A percentile compares a stretch with the other conserved stretches of the same genome.
Conservation (phyloP, 2,329 filamentous ascomycete species). For the Elsinoe arachidis region DNA sequence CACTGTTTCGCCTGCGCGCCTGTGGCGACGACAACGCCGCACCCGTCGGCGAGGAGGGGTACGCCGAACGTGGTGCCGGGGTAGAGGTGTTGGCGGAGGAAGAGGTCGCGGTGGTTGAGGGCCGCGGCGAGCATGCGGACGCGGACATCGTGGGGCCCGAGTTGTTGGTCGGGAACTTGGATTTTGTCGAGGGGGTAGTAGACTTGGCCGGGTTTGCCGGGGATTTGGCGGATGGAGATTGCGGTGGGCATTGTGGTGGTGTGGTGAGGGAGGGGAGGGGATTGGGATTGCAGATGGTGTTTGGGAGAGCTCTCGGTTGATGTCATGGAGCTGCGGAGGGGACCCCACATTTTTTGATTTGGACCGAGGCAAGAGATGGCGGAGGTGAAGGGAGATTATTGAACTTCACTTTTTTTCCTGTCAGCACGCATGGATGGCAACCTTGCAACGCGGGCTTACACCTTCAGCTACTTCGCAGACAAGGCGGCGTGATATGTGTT, state of each 20-base stretch:
- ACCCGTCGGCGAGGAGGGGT: constrained; percentile 76
- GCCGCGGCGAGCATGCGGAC: constrained; percentile 70
- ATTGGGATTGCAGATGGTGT: neutral
- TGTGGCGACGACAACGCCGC: constrained; percentile 59
- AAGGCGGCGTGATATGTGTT: neutral
- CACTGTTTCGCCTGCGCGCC: constrained; percentile 50
- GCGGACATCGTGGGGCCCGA: constrained; percentile 59
- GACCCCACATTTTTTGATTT: constrained; percentile 5
- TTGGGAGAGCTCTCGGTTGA: neutral
- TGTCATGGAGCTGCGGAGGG: constrained; percentile 4
- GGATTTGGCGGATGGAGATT: constrained; percentile 58
- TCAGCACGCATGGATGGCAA: too few relatives aligned
- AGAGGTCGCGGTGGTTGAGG: constrained; percentile 91
- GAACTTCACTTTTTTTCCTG: too few relatives aligned
- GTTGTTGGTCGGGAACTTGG: constrained; percentile 53
- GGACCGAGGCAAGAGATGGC: neutral
- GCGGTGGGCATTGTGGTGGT: constrained; percentile 39
- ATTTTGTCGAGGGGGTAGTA: constrained; percentile 60
- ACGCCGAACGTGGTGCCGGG: constrained; percentile 71
- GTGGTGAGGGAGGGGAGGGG: neutral
- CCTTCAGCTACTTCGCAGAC: too few relatives aligned
- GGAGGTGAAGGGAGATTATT: neutral
- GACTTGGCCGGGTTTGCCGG: constrained; percentile 79
- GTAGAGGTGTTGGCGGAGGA: constrained; percentile 87
- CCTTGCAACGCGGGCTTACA: too few relatives aligned